These are phyloP conservation scores for Euryodendron excelsum DNA, from an alignment of 148 eudicot genomes.

Conservation along the genomic window DNA sequence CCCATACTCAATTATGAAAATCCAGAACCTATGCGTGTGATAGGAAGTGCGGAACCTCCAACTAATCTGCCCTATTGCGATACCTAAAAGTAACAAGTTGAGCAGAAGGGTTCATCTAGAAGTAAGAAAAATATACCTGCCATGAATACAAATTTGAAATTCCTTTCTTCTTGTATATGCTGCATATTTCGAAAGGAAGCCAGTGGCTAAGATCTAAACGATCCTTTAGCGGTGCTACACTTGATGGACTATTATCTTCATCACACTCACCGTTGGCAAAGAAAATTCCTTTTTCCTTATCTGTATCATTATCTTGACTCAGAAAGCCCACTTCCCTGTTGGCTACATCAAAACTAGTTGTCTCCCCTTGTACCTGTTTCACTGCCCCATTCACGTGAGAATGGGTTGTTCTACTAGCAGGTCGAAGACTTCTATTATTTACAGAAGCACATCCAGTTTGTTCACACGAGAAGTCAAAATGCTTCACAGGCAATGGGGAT, in stretches of 20 bases:
- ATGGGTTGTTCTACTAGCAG: constrained; percentile 8
- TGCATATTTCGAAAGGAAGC: constrained; percentile 79
- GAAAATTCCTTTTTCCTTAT: constrained; percentile 21
- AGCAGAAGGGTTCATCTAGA: constrained; percentile 9
- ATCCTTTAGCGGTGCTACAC: constrained; percentile 42
- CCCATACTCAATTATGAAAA: constrained; percentile 1
- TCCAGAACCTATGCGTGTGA: background rate
- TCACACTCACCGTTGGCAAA: constrained; percentile 19
- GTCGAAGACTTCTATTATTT: constrained; percentile 22
- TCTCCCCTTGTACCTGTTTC: constrained; percentile 23
- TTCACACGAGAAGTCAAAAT: constrained; percentile 73
- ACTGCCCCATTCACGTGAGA: constrained; percentile 14
- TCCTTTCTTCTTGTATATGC: constrained; percentile 66
- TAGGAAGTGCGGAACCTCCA: background rate
- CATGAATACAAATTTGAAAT: constrained; percentile 77
- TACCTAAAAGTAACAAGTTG: background rate
- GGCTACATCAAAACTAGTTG: constrained; percentile 17
- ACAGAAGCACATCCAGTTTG: constrained; percentile 22
- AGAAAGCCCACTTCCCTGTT: constrained; percentile 22
- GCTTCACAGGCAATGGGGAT: constrained; percentile 88
- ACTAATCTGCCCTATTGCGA: background rate
- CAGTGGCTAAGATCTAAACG: constrained; percentile 65
- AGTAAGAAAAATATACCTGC: constrained; percentile 61
- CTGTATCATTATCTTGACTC: constrained; percentile 31
- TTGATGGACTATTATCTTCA: constrained; percentile 65